Evolutionary conservation across 352 stramenopile genomes (phyloP).

Genomic region (Elongisporangium undulatum): DNA sequence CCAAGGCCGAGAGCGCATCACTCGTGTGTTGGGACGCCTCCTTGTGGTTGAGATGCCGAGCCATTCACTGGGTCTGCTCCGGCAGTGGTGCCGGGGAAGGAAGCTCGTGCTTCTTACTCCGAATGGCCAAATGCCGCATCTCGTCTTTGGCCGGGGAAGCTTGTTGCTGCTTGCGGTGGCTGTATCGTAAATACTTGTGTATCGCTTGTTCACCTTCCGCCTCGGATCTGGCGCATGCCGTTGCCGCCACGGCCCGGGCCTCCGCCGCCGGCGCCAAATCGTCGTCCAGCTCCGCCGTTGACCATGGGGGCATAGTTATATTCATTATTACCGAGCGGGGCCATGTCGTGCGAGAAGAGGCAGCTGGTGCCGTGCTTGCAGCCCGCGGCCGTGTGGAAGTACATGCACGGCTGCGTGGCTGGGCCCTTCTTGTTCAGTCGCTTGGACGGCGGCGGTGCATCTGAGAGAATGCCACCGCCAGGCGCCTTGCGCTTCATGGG

Average conservation of each 20-base stretch:
- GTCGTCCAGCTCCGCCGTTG: slow-evolving; percentile 17
- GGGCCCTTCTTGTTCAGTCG: slow-evolving; percentile 42
- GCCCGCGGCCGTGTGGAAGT: slow-evolving; percentile 55
- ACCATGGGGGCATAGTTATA: slow-evolving; percentile 43
- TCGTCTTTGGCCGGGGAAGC: background rate
- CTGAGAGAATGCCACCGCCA: slow-evolving; percentile 26
- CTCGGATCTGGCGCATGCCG: slow-evolving; percentile 46
- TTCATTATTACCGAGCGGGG: slow-evolving; percentile 32
- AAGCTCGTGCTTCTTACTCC: background rate
- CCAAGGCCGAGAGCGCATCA: background rate
- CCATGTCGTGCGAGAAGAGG: slow-evolving; percentile 59
- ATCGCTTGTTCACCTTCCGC: slow-evolving; percentile 31
- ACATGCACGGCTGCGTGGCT: slow-evolving; percentile 54
- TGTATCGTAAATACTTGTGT: background rate
- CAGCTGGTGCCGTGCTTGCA: slow-evolving; percentile 74
- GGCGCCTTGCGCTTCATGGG: slow-evolving; percentile 42
- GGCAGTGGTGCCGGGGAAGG: background rate
- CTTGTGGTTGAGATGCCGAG: background rate
- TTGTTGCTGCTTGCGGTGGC: too few relatives aligned
- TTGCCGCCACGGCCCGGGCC: slow-evolving; percentile 22
- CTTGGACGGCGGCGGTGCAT: slow-evolving; percentile 32
- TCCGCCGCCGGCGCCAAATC: slow-evolving; percentile 43
- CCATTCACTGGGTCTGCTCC: background rate
- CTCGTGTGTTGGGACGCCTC: background rate
- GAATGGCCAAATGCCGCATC: background rate